Evolutionary conservation across 441 rosid species (phyloP).

Genomic region (Flueggea neowawraea): DNA sequence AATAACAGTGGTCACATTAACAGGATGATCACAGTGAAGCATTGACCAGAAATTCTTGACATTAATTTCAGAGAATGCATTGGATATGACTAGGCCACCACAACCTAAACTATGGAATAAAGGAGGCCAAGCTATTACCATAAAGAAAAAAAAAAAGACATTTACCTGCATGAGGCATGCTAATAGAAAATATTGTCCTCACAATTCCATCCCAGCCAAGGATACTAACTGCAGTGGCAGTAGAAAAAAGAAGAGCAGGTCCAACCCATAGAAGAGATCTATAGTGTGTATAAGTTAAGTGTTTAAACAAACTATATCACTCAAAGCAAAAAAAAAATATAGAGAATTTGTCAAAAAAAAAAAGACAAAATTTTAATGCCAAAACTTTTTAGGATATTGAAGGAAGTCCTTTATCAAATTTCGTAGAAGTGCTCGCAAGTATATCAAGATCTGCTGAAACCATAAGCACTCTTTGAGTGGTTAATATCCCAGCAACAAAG

Average conservation of each 20-base stretch:
- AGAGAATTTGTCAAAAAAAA: background rate
- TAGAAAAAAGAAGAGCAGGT: conserved; percentile 96
- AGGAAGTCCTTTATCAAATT: conserved; percentile 95
- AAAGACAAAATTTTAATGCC: conserved; percentile 7
- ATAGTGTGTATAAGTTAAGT: conserved; percentile 71
- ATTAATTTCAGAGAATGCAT: background rate
- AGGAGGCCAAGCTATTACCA: conserved; percentile 4
- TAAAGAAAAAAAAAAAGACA: conserved; percentile 8
- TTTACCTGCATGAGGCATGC: conserved; percentile 90
- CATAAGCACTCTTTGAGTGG: conserved; percentile 91
- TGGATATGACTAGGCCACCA: background rate
- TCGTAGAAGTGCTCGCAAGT: conserved; percentile 78
- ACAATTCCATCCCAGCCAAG: conserved; percentile 99
- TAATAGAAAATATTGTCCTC: conserved; percentile 83
- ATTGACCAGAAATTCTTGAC: conserved; percentile 1
- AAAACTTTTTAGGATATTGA: conserved; percentile 73
- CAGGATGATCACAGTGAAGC: conserved; percentile 6
- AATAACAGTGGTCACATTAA: conserved; percentile 17
- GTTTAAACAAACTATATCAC: conserved; percentile 16
- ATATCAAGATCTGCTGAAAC: conserved; percentile 90
- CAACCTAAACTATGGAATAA: background rate
- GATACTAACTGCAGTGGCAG: conserved; percentile 76
- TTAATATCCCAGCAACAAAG: conserved; percentile 90
- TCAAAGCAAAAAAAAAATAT: background rate
- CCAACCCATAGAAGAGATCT: conserved; percentile 99